Conservation (phyloP, 257 asterid genomes). For the Agastache rugosa region DNA sequence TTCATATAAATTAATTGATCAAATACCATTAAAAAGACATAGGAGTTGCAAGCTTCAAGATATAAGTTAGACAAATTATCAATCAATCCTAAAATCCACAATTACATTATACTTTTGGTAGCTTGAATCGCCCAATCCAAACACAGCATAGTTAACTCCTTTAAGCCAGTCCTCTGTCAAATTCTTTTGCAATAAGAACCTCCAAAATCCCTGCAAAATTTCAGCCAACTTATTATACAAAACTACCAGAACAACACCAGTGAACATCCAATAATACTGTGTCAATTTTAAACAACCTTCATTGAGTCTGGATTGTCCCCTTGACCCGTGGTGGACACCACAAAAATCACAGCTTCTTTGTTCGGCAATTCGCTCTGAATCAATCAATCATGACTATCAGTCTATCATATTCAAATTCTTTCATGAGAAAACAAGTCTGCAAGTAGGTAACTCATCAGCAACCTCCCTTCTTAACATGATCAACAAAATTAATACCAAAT, state of each 20-base stretch:
- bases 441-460: neutral
- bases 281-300: constrained; percentile 61
- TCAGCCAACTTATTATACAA: constrained; percentile 24
- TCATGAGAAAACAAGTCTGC: constrained; percentile 1
- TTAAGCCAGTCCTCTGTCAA: constrained; percentile 76
- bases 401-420: neutral
- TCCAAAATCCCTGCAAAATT: constrained; percentile 80
- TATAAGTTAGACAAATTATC: neutral
- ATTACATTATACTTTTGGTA: constrained; percentile 96
- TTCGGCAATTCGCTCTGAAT: constrained; percentile 64
- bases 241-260: constrained; percentile 18
- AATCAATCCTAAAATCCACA: constrained; percentile 30
- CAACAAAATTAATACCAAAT: neutral
- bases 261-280: constrained; percentile 1
- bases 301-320: constrained; percentile 92
- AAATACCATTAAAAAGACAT: neutral
- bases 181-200: constrained; percentile 81
- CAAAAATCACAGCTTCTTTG: constrained; percentile 65
- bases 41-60: neutral
- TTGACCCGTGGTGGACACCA: constrained; percentile 97
- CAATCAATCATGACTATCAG: constrained; percentile 20
- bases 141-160: constrained; percentile 86
- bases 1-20: neutral
- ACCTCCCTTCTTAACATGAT: constrained; percentile 3
- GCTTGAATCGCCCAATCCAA: constrained; percentile 98